phyloP scores from a whole-genome alignment of 1,284 basidiomycete genomes.

The Papiliotrema laurentii region DNA sequence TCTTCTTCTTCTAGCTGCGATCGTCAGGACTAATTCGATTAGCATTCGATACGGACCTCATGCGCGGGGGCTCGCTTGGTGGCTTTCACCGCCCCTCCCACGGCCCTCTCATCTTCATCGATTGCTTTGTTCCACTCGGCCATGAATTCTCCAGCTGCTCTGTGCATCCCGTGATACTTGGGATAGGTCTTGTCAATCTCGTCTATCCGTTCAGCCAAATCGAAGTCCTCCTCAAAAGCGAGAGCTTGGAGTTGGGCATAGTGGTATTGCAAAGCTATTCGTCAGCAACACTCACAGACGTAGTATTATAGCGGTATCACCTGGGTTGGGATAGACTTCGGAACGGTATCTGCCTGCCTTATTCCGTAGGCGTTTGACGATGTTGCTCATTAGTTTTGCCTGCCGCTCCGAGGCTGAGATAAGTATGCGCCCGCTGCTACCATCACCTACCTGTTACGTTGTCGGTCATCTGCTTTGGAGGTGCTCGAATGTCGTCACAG shows the following conservation, averaged over 20 bases:
- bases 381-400: slow-evolving; percentile 62
- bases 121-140: slow-evolving; percentile 68
- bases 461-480: slow-evolving; percentile 52
- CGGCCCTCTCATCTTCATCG: slow-evolving; percentile 59
- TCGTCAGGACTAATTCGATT: background rate
- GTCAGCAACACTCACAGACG: background rate
- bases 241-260: slow-evolving; percentile 85
- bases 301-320: slow-evolving; percentile 55
- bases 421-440: slow-evolving; percentile 58
- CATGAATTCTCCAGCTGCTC: slow-evolving; percentile 72
- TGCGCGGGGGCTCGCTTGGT: slow-evolving; percentile 18
- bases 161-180: slow-evolving; percentile 70
- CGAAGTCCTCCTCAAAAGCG: slow-evolving; percentile 83
- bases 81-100: slow-evolving; percentile 27
- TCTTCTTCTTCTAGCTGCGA: slow-evolving; percentile 63
- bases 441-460: slow-evolving; percentile 50
- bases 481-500: slow-evolving; percentile 84
- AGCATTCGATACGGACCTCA: background rate
- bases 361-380: slow-evolving; percentile 73
- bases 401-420: slow-evolving; percentile 62
- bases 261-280: slow-evolving; percentile 64
- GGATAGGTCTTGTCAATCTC: slow-evolving; percentile 68
- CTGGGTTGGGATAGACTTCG: slow-evolving; percentile 87
- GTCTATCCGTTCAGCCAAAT: slow-evolving; percentile 58
- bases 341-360: slow-evolving; percentile 77